Base-by-base conservation (phyloP, 2,329 filamentous ascomycete genomes). In the Penicillium janthinellum region DNA sequence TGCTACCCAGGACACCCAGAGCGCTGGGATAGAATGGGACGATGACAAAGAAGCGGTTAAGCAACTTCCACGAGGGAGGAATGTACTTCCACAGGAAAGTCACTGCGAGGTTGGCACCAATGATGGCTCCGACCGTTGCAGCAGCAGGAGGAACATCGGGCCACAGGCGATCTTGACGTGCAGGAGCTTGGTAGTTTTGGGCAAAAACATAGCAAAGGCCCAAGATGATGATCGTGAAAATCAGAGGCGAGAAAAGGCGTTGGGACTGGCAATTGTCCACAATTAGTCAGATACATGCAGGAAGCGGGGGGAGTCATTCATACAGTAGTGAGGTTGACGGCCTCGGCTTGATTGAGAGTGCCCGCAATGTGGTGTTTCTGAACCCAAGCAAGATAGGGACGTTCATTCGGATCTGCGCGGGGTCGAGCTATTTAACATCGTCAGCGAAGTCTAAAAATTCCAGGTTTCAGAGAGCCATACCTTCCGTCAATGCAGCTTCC, bases 31-130 rank as follows among this genome's bases (percentile, higher is more conserved):
- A 83, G 17, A 80, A 77, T 3, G 83, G 80, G 4, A 81, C 76
- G 39, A 79, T 78, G 56, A 83, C 77, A 68, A 85, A 84, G 74
- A 84, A 86, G 54, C 80, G 82, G 62, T 85, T 87, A 62, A 86
- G 76, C 22, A 81, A 58, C 31, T 77, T 77, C 85, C 85, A 88
- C 25, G 83, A 68, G 0, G 81, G 82, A 15, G 84, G 83, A 25
- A 75, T 55, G 34, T 79, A 59, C 56, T 80, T 81, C 81, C 84
- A 86, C 56, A 81, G 64, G n/a, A 81, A 41, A 59, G 81, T 84
- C n/a, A 85, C 71, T 10, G 75, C 65, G 17, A 80, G 28, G 62
- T 88, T 86, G 42, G 78, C 56, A n/a, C 73, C 76, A 28, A 86
- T 75, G 22, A 88, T 71, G 2, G 74, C 77, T 50, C 77, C 68